A percentile compares a stretch with the other conserved stretches of the same genome.
These are phyloP conservation scores for Bidens hawaiensis DNA, from an alignment of 140 eudicot species.

Conservation along the genomic window DNA sequence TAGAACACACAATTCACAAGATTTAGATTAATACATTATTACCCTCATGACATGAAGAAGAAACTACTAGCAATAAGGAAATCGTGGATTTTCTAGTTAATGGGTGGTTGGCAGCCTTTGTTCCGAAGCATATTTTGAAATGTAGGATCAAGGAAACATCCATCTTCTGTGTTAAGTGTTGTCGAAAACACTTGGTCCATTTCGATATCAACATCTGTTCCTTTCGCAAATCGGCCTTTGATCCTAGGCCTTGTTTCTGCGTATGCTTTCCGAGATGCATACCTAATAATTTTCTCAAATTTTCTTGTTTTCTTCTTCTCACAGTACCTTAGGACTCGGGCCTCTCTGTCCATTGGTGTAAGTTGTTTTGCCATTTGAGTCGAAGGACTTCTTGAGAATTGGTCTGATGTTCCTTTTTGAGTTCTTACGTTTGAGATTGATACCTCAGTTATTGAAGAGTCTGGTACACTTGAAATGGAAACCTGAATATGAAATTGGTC, in stretches of 20 bases:
- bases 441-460: constrained; percentile 48
- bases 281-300: constrained; percentile 90
- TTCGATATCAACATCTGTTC: constrained; percentile 58
- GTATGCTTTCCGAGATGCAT: constrained; percentile 93
- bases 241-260: constrained; percentile 94
- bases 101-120: neutral
- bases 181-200: constrained; percentile 73
- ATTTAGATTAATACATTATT: constrained; percentile 23
- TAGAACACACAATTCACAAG: constrained; percentile 27
- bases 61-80: constrained; percentile 28
- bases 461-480: constrained; percentile 46
- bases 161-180: constrained; percentile 39
- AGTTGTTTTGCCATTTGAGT: constrained; percentile 58
- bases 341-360: constrained; percentile 65
- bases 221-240: constrained; percentile 92
- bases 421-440: no score
- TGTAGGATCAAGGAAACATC: constrained; percentile 66
- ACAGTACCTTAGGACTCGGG: constrained; percentile 78
- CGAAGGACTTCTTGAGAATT: constrained; percentile 54
- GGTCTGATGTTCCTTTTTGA: no score
- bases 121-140: constrained; percentile 28
- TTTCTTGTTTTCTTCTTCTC: constrained; percentile 91
- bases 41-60: constrained; percentile 13
- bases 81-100: constrained; percentile 19
- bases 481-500: neutral